Evolutionary conservation across 2,329 filamentous ascomycete species (phyloP).

Genomic region (Ophiostoma fasciatum): DNA sequence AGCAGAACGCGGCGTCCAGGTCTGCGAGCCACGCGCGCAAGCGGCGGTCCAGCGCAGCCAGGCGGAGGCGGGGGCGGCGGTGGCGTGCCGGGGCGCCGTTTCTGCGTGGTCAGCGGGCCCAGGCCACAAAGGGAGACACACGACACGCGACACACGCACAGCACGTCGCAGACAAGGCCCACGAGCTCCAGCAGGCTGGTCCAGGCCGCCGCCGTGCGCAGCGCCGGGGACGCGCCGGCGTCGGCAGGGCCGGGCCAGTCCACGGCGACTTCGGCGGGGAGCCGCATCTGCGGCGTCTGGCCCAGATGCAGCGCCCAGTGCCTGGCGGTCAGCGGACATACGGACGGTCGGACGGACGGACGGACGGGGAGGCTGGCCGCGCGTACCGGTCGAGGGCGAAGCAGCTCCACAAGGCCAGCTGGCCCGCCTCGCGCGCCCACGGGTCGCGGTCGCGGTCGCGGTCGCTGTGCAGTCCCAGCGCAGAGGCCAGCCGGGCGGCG

Average conservation of each 20-base stretch:
- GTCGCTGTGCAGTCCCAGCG: conserved; percentile 4
- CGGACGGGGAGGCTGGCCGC: background rate
- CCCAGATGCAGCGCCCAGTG: conserved; percentile 7
- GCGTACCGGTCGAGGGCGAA: conserved; percentile 4
- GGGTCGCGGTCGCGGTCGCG: too few species aligned
- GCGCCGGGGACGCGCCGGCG: background rate
- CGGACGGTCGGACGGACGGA: too few species aligned
- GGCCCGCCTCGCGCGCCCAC: conserved; percentile 5
- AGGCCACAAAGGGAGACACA: background rate
- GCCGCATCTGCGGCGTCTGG: conserved; percentile 2
- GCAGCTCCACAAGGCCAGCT: conserved; percentile 7
- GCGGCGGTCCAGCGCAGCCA: conserved; percentile 2
- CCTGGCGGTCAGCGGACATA: background rate
- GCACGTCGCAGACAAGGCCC: conserved; percentile 2
- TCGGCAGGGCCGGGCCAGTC: background rate
- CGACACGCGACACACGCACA: too few species aligned
- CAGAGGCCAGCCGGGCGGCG: conserved; percentile 3
- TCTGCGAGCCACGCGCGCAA: conserved; percentile 4
- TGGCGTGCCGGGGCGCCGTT: conserved; percentile 4
- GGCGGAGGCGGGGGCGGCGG: conserved; percentile 1
- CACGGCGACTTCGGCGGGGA: conserved; percentile 1
- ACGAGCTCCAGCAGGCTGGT: conserved; percentile 3
- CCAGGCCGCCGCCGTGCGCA: conserved; percentile 4
- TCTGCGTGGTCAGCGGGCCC: background rate
- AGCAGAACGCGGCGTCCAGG: conserved; percentile 3